Base-by-base conservation (phyloP, 176 grass and related monocot genomes). In the Puccinellia tenuiflora region DNA sequence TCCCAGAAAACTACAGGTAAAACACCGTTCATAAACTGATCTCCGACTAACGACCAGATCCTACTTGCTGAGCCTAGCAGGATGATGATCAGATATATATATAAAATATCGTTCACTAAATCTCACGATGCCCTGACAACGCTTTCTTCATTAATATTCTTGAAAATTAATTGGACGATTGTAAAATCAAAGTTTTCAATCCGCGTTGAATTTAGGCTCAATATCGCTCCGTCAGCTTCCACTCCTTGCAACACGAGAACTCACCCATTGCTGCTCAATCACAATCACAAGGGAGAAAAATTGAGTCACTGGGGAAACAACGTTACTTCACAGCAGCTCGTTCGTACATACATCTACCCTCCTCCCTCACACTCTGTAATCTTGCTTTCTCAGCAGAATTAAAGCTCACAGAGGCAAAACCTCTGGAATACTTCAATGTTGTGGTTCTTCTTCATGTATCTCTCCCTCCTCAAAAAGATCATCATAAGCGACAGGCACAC, bases 391-490 rank as follows among this genome's bases (percentile, higher is more conserved):
- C 28, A 79, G 38, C 26, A 68, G 28, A 86, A 51, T 26, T 79
- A 10, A n/a, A 21, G 18, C 40, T 54, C 80, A 9, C 9, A 15
- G 46, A 20, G 54, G 73, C 29, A 77, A 78, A 62, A 47, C 4
- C 29, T 86, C 63, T 29, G 12, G 57, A 83, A 75, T 83, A 34
- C 67, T 68, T 86, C 47, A 83, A 43, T 61, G 77, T 51, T 75
- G 67, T 39, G 67, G 75, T 79, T 75, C 80, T 63, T 28, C 79
- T 83, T 86, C 85, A 2, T 88, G 88, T 85, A 99, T 92, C 88
- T 94, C 96, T 38, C 96, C 96, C 43, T 96, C 96, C 85, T 99
- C 96, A 42, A 94, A 92, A 60, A 96, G 85, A 82, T 99, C 93
- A 71, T 92, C 93, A 77, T 99, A 99, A 72, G 89, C 54, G 76